phyloP scores from a whole-genome alignment of 2,329 filamentous ascomycete genomes.

The Colletotrichum melonis region DNA sequence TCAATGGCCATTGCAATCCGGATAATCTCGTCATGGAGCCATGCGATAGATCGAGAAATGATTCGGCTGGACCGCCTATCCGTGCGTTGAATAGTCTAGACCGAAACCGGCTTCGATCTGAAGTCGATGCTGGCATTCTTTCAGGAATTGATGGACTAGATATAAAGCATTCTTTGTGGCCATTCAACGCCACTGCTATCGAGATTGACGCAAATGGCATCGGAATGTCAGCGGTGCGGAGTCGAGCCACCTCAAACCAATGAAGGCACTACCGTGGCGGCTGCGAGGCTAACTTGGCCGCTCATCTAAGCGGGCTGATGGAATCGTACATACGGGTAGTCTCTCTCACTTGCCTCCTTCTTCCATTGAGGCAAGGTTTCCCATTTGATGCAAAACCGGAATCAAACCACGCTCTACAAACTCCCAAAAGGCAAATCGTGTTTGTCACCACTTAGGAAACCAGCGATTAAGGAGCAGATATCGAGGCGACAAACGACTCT shows the following conservation, averaged over 20 bases:
- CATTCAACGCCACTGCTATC: background rate
- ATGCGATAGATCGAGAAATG: background rate
- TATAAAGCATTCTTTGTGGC: background rate
- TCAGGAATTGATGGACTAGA: background rate
- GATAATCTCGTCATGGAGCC: background rate
- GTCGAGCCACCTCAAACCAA: background rate
- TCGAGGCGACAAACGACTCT: no score
- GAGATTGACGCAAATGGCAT: background rate
- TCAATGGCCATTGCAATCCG: background rate
- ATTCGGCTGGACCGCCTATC: no score
- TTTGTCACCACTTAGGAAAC: background rate
- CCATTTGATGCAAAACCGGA: background rate
- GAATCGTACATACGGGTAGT: background rate
- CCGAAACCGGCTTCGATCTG: background rate
- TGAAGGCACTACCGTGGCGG: background rate
- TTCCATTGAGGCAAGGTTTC: background rate
- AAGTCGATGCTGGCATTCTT: background rate
- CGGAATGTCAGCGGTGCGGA: background rate
- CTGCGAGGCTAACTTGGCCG: background rate
- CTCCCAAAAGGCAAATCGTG: background rate
- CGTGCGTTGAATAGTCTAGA: background rate
- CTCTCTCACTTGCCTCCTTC: background rate
- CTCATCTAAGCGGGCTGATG: background rate
- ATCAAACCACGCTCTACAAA: background rate
- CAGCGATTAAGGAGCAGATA: no score